These are phyloP conservation scores for Lactuca sativa DNA, from an alignment of 129 eudicot genomes.

Conservation along the genomic window DNA sequence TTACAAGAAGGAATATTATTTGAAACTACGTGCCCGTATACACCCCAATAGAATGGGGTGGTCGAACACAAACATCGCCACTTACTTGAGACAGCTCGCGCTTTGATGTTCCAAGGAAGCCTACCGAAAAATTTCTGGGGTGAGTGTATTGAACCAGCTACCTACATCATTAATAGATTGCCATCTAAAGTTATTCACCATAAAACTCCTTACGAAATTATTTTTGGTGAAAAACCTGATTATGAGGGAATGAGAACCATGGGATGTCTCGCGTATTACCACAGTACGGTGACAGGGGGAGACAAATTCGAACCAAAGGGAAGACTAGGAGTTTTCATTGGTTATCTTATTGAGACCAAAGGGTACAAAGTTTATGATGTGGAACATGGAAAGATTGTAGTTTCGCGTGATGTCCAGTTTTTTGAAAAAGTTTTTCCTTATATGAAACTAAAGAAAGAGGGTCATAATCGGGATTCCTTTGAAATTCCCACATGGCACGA, in stretches of 20 bases:
- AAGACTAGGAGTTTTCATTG: neutral
- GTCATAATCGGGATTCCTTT: neutral
- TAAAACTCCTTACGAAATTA: too few species aligned
- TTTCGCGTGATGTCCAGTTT: neutral
- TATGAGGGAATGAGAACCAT: conserved; percentile 4
- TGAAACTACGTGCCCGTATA: too few species aligned
- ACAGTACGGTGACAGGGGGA: conserved; percentile 6
- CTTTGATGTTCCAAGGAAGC: too few species aligned
- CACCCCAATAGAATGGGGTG: too few species aligned
- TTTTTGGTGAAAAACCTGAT: neutral
- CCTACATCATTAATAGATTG: too few species aligned
- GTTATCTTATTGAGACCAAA: neutral
- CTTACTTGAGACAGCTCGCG: too few species aligned
- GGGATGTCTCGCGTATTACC: neutral
- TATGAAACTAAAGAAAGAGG: neutral
- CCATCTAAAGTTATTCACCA: too few species aligned
- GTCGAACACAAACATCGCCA: too few species aligned
- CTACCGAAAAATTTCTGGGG: too few species aligned
- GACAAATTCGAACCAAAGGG: neutral
- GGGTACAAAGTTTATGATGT: too few species aligned
- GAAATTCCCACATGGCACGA: neutral
- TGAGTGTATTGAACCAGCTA: too few species aligned
- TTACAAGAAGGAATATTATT: neutral
- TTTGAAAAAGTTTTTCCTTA: neutral
- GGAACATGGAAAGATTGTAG: too few species aligned